Evolutionary conservation across 2,329 filamentous ascomycete species (phyloP), one percentile per base, ranked within the genome.

Genomic region (Aspergillus proliferans): DNA sequence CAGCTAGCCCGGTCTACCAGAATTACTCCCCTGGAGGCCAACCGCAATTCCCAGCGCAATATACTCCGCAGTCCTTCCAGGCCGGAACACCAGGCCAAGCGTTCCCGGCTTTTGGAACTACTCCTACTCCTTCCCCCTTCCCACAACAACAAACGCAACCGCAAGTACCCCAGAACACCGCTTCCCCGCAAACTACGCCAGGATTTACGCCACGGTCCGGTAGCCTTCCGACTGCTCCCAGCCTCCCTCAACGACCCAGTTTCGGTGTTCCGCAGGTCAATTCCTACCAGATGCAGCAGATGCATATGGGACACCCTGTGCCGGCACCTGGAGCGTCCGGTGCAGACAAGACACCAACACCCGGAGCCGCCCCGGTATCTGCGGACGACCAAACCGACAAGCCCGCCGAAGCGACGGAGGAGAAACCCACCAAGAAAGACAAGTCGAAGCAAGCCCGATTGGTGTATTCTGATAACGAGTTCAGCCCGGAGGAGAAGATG

Each of bases 401-500:
- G 19, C 39, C 69, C 18, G 70, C 72, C 30, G 76, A 74, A 47
- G 64, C 70, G 3, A 66, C 67, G 1, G 74, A 71, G 45, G 84
- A 86, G 66, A 86, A 84, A 73, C 82, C 82, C 62, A 70, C 71
- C 15, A 85, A 86, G 77, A 86, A 84, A 58, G 81, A 83, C 64
- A 85, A 83, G 63, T 75, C 78, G 62, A 86, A 84, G 65, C 76
- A 76, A 49, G 80, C 73, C 58, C 75, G 81, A 66, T 84, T 95
- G 80, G 77, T 95, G 26, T 95, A 93, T 72, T 84, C 84, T 53
- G 88, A 94, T 64, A 83, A 86, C 46, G 84, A 86, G 50, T 74
- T 84, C 62, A 93, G 87, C 61, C 87, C 89, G 1, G 91, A 96
- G 73, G 91, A 95, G 77, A 88, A 85, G 71, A 90, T 95, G 87